Evolutionary conservation across 2,329 filamentous ascomycete genomes (phyloP), one percentile per base, ranked within the genome.

Genomic region (Botryotinia globosa): DNA sequence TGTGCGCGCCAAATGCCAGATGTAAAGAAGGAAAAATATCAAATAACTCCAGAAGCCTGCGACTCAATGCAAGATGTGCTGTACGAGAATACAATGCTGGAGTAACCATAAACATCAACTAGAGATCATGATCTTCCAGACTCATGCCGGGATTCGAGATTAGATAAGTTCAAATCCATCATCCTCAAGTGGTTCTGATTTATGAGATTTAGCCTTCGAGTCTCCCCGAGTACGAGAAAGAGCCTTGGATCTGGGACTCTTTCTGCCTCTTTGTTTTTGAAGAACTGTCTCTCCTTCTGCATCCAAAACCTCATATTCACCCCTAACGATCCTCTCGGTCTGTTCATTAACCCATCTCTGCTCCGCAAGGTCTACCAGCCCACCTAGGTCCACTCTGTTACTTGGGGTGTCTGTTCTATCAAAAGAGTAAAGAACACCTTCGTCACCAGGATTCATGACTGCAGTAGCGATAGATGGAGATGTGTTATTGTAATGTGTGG

Each of bases 271-370:
- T 7, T 67, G 73, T 65, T 71, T 77, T 34, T 77, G 68, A n/a
- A 77, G 72, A 25, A 76, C 75, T 14, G 72, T 77, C 76, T 81
- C 79, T 6, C 80, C 80, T 7, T 77, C 72, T n/a, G 73, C 74
- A 74, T 81, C 80, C 42, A 81, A 65, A 29, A 81, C 78, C 74
- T 81, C 80, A 63, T 80, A 81, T 67, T 81, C 80, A 12, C 75
- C 77, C 62, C 75, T 76, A 14, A 81, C 73, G 51, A 81, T 79
- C 72, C 76, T 77, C 37, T 81, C 80, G 2, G 78, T 81, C 72
- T 80, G 77, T 70, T 79, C 77, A 48, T 68, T 77, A 34, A 73
- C 73, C 77, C 77, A 81, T 69, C 77, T 78, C 75, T 78, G 70
- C 74, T 81, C 80, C 1, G 80, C 80, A 7, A 76, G 66, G 34